A percentile compares a stretch with the other conserved stretches of the same genome.
Evolutionary conservation across 345 rosid genomes (phyloP).

Genomic region (Eucalyptus polyanthemos): DNA sequence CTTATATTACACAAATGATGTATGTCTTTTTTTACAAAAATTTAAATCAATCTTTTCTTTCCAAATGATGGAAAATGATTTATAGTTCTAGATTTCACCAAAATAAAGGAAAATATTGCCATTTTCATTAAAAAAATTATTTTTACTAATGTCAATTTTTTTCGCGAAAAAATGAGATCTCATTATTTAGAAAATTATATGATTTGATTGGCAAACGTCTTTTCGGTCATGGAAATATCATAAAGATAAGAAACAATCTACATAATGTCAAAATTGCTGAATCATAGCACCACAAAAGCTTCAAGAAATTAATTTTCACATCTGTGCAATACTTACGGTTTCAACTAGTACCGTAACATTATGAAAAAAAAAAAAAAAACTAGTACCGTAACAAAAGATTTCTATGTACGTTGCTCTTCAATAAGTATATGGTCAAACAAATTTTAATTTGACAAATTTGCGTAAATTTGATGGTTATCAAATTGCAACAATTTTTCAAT

Average conservation of each 20-base stretch:
- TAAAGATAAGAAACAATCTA: background rate
- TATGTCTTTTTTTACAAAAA: background rate
- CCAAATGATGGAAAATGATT: background rate
- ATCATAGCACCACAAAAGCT: background rate
- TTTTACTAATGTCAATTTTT: background rate
- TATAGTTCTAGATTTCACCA: background rate
- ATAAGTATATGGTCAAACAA: background rate
- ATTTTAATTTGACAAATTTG: background rate
- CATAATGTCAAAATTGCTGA: background rate
- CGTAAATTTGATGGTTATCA: background rate
- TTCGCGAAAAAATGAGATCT: rapidly evolving
- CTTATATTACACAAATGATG: background rate
- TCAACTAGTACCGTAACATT: background rate
- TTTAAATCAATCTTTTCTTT: background rate
- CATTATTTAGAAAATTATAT: background rate
- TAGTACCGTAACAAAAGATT: background rate
- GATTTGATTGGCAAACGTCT: background rate
- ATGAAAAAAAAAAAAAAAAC: no score
- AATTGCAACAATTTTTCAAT: background rate
- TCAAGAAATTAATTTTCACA: background rate
- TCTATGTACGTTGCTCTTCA: background rate
- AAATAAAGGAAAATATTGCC: background rate
- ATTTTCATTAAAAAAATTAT: background rate
- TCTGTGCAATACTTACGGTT: background rate
- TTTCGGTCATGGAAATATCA: background rate